A percentile compares a stretch with the other conserved stretches of the same genome.
phyloP scores from a whole-genome alignment of 129 eudicot genomes.

The Artemisia argyi region DNA sequence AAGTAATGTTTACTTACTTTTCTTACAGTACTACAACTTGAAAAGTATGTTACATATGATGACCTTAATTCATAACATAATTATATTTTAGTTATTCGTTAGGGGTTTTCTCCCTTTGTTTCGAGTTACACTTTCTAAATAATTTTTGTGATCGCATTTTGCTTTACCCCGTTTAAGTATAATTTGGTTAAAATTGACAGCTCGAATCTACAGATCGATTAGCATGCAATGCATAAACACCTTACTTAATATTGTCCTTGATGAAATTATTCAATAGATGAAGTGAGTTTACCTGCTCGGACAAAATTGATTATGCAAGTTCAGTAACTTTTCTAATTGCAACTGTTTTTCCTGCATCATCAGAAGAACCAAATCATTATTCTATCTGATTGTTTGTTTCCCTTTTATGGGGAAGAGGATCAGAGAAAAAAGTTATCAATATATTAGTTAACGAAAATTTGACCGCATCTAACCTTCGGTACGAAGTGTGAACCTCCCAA shows the following conservation, averaged over 20 bases:
- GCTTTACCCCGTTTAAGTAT: background rate
- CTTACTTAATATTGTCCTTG: too few species aligned
- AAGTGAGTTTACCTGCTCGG: slow-evolving; percentile 25
- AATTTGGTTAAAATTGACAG: background rate
- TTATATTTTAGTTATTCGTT: too few species aligned
- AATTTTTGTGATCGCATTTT: too few species aligned
- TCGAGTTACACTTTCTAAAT: too few species aligned
- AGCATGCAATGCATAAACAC: slow-evolving; percentile 7
- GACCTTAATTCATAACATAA: too few species aligned
- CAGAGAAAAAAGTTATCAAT: background rate
- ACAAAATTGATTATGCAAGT: slow-evolving; percentile 54
- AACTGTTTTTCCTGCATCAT: slow-evolving; percentile 81
- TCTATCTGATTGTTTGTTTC: background rate
- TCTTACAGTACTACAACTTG: too few species aligned
- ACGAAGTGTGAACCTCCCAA: slow-evolving; percentile 95
- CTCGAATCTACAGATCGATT: background rate
- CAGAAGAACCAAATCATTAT: background rate
- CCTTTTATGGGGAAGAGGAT: background rate
- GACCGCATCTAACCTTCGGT: slow-evolving; percentile 64
- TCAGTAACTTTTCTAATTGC: slow-evolving; percentile 83
- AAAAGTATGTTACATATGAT: too few species aligned
- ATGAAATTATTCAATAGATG: background rate
- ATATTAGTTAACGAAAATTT: too few species aligned
- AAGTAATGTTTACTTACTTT: too few species aligned
- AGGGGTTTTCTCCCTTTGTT: too few species aligned